Evolutionary conservation across 768 basidiomycete species (phyloP).

Genomic region (Boletus reticulatus): DNA sequence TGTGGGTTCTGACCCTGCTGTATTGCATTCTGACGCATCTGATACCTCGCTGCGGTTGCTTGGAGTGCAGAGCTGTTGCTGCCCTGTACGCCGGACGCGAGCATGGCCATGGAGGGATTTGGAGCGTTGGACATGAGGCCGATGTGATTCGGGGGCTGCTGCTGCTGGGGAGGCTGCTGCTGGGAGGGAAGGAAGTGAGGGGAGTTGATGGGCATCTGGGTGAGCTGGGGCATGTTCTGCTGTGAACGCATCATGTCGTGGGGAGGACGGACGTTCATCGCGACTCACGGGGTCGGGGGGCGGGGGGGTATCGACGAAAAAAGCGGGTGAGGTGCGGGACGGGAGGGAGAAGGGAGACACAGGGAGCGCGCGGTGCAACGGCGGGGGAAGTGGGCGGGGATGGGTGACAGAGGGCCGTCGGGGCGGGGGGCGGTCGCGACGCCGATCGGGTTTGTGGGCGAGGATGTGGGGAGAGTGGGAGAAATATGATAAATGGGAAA

Average conservation of each 20-base stretch:
- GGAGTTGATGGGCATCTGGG: conserved; percentile 35
- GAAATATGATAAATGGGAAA: conserved; percentile 12
- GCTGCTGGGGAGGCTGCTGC: conserved; percentile 35
- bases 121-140: conserved; percentile 35
- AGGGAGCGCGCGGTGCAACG: conserved; percentile 1
- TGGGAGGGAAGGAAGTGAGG: conserved; percentile 39
- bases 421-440: conserved; percentile 12
- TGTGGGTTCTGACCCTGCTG: conserved; percentile 39
- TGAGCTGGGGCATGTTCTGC: conserved; percentile 41
- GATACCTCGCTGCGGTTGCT: conserved; percentile 23
- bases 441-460: conserved; percentile 16
- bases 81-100: conserved; percentile 30
- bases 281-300: not conserved
- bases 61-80: conserved; percentile 22
- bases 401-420: conserved; percentile 4
- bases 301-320: conserved; percentile 1
- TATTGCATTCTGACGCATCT: conserved; percentile 36
- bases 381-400: conserved; percentile 2
- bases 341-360: not conserved
- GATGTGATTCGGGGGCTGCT: conserved; percentile 35
- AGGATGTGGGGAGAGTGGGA: not conserved
- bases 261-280: conserved; percentile 49
- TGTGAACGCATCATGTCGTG: conserved; percentile 45
- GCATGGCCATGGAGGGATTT: conserved; percentile 40
- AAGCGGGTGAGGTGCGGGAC: not conserved